These are phyloP conservation scores for Trypanosoma mega DNA, from an alignment of 208 protist genomes.

Conservation along the genomic window DNA sequence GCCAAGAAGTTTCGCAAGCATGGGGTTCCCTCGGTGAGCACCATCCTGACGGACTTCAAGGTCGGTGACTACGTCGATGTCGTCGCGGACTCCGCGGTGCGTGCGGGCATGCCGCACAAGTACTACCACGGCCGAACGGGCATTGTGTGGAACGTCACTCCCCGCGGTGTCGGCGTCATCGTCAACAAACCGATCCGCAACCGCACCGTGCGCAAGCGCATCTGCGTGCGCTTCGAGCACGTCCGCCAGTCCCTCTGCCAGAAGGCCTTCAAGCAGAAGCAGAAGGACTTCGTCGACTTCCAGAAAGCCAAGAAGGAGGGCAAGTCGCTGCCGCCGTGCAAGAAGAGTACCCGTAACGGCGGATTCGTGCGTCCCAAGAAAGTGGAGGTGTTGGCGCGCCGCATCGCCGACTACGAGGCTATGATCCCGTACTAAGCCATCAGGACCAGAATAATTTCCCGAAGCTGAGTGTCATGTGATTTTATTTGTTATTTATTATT, in stretches of 20 bases:
- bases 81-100: conserved; percentile 97
- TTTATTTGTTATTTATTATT: conserved; percentile 15
- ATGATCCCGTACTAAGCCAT: conserved; percentile 57
- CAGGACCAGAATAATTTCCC: background rate
- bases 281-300: conserved; percentile 73
- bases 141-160: conserved; percentile 99
- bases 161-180: conserved; percentile 98
- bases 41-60: conserved; percentile 97
- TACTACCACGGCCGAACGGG: conserved; percentile 99
- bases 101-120: conserved; percentile 99
- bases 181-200: conserved; percentile 99
- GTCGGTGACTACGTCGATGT: conserved; percentile 99
- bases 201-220: conserved; percentile 98
- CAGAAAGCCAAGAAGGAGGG: conserved; percentile 80
- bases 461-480: background rate
- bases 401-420: conserved; percentile 81
- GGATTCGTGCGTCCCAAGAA: conserved; percentile 71
- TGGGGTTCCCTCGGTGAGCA: conserved; percentile 91
- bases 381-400: conserved; percentile 78
- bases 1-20: conserved; percentile 96
- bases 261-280: conserved; percentile 88
- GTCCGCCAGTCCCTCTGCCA: conserved; percentile 93
- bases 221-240: conserved; percentile 99
- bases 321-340: conserved; percentile 63
- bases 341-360: conserved; percentile 75